phyloP scores from a whole-genome alignment of 192 early-diverging fungal species.

The Backusella luteola region DNA sequence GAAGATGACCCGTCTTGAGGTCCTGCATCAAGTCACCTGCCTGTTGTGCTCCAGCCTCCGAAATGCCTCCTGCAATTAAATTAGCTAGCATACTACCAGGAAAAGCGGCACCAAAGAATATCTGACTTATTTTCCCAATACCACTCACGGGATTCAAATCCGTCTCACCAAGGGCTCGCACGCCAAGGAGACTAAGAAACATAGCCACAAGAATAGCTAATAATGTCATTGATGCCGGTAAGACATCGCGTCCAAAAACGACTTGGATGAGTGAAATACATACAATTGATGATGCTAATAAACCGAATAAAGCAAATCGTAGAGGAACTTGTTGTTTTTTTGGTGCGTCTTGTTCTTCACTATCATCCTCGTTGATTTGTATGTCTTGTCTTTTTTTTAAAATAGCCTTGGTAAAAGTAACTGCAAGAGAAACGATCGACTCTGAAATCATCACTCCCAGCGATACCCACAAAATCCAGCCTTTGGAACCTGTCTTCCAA shows the following conservation, averaged over 20 bases:
- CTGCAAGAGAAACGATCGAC: slow-evolving; percentile 56
- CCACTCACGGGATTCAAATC: slow-evolving; percentile 83
- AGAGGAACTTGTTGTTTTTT: slow-evolving; percentile 58
- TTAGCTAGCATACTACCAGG: slow-evolving; percentile 72
- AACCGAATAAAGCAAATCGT: slow-evolving; percentile 61
- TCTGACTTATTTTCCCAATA: slow-evolving; percentile 83
- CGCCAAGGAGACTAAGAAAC: slow-evolving; percentile 73
- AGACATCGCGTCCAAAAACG: slow-evolving; percentile 57
- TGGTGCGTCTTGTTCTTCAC: slow-evolving; percentile 45
- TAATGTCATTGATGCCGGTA: slow-evolving; percentile 65
- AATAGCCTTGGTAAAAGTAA: slow-evolving; percentile 42
- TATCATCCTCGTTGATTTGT: not conserved
- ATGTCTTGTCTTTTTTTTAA: slow-evolving; percentile 26
- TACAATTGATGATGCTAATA: slow-evolving; percentile 56
- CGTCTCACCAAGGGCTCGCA: slow-evolving; percentile 80
- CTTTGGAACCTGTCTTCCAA: slow-evolving; percentile 67
- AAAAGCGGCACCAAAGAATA: slow-evolving; percentile 76
- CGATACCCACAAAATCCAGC: slow-evolving; percentile 82
- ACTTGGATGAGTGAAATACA: slow-evolving; percentile 62
- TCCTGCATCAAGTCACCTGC: slow-evolving; percentile 66
- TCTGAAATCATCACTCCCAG: slow-evolving; percentile 80
- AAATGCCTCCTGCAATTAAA: slow-evolving; percentile 76
- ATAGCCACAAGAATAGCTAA: slow-evolving; percentile 72
- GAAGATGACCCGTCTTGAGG: slow-evolving; percentile 83
- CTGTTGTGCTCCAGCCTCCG: slow-evolving; percentile 70